Conservation (phyloP, 257 asterid species). For the Ballota nigra region DNA sequence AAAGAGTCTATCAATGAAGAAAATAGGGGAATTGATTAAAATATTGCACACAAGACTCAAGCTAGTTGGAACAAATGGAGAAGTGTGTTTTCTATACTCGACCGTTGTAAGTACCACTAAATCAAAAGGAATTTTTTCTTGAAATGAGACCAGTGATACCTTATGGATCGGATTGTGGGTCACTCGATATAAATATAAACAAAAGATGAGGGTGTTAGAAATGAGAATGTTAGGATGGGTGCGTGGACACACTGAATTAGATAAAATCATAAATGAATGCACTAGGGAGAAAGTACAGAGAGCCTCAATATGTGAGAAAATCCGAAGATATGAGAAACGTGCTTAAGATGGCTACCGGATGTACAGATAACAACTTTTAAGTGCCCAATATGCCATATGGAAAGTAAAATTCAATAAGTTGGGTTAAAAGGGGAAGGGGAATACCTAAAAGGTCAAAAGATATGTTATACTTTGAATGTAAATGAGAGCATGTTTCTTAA, state of each 20-base stretch:
- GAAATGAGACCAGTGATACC: background rate
- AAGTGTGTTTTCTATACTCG: background rate
- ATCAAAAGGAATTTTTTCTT: background rate
- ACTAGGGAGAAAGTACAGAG: no score
- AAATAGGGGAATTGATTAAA: background rate
- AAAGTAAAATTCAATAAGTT: background rate
- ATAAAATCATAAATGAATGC: no score
- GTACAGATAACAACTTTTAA: no score
- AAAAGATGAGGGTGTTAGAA: background rate
- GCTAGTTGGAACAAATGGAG: background rate
- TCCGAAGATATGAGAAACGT: no score
- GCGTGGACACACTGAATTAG: no score
- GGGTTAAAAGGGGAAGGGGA: background rate
- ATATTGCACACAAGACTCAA: background rate
- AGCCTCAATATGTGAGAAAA: no score
- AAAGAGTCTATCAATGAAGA: background rate
- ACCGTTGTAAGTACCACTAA: background rate
- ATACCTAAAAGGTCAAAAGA: background rate
- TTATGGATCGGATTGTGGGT: background rate
- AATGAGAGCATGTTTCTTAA: background rate
- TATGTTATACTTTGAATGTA: background rate
- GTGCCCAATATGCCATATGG: no score
- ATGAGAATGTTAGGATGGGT: background rate
- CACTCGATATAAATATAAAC: background rate
- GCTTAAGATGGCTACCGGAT: no score